Evolutionary conservation across 768 basidiomycete genomes (phyloP).

Genomic region (Tricholoma hemisulphureum): DNA sequence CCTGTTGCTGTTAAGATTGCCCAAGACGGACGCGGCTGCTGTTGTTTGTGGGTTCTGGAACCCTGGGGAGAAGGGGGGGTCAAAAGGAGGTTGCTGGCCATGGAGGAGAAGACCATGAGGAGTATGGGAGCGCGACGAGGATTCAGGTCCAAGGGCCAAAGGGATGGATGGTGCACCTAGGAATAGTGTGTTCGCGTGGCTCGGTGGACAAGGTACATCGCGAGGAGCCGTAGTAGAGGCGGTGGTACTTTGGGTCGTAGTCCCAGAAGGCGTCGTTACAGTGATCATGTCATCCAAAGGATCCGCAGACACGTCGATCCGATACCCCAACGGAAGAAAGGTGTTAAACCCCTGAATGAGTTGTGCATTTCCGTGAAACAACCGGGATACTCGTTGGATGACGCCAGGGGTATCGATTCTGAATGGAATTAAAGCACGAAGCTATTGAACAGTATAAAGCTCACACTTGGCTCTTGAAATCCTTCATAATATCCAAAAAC

Average conservation of each 20-base stretch:
- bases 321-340: slow-evolving; percentile 91
- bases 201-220: slow-evolving; percentile 19
- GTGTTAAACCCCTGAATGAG: slow-evolving; percentile 99
- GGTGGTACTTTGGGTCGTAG: slow-evolving; percentile 62
- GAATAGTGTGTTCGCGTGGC: slow-evolving; percentile 32
- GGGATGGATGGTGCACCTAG: slow-evolving; percentile 29
- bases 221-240: slow-evolving; percentile 27
- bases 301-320: slow-evolving; percentile 81
- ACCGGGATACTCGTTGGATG: slow-evolving; percentile 88
- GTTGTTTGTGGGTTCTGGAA: slow-evolving; percentile 47
- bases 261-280: slow-evolving; percentile 78
- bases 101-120: slow-evolving; percentile 45
- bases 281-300: slow-evolving; percentile 72
- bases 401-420: slow-evolving; percentile 98
- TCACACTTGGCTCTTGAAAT: slow-evolving; percentile 94
- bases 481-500: slow-evolving; percentile 97
- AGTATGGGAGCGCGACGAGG: slow-evolving; percentile 54
- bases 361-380: slow-evolving; percentile 86
- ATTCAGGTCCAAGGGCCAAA: slow-evolving; percentile 34
- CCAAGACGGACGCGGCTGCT: slow-evolving; percentile 66
- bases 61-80: slow-evolving; percentile 47
- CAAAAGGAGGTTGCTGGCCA: slow-evolving; percentile 34
- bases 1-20: slow-evolving; percentile 54
- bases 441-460: slow-evolving; percentile 31
- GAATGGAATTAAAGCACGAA: slow-evolving; percentile 17